phyloP scores from a whole-genome alignment of 139 green algal species.

The Chlorella vulgaris region DNA sequence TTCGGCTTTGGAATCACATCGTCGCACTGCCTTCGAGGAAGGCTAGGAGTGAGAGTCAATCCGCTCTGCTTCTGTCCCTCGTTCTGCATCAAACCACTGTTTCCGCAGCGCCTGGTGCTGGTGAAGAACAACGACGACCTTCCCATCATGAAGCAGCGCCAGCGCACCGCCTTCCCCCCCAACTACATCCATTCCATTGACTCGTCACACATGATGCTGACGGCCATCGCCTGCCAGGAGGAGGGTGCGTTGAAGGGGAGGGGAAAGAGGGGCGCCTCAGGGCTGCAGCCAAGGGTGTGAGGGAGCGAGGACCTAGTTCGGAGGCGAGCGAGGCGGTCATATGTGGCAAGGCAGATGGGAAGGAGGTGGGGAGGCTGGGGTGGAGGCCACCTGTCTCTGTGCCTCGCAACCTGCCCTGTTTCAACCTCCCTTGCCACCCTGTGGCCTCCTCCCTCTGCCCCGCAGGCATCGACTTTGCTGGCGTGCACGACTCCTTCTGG shows the following conservation, averaged over 20 bases:
- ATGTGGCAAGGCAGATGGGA: no score
- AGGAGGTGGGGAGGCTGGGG: no score
- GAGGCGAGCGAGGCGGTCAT: no score
- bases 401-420: not conserved
- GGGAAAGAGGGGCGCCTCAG: not conserved
- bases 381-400: no score
- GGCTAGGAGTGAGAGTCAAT: no score
- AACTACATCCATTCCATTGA: slow-evolving; percentile 99
- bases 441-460: no score
- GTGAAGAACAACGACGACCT: slow-evolving; percentile 41
- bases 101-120: slow-evolving; percentile 55
- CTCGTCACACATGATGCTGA: slow-evolving; percentile 98
- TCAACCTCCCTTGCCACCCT: not conserved
- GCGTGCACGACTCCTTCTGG: slow-evolving; percentile 99
- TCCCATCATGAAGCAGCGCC: slow-evolving; percentile 61
- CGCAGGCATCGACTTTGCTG: slow-evolving; percentile 81
- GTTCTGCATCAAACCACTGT: not conserved
- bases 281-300: not conserved
- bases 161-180: slow-evolving; percentile 93
- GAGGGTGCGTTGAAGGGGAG: slow-evolving; percentile 30
- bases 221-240: slow-evolving; percentile 75
- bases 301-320: not conserved
- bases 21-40: no score
- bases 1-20: no score
- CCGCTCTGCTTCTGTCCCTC: no score